These are phyloP conservation scores for Kwoniella dejecticola DNA, from an alignment of 768 basidiomycete genomes.

Conservation along the genomic window DNA sequence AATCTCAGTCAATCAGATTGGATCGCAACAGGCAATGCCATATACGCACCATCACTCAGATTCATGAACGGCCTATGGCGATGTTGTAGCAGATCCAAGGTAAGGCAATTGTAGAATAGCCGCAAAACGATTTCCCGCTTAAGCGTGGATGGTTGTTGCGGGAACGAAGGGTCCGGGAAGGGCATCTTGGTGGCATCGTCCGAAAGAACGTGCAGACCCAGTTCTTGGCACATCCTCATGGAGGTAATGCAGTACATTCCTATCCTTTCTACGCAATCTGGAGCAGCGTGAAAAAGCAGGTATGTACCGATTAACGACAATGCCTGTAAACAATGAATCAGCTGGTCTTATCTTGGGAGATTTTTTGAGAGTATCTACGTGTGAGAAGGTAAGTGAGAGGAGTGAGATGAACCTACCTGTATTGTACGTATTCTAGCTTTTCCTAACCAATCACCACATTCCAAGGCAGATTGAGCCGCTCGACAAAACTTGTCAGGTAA, in stretches of 20 bases:
- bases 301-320: neutral
- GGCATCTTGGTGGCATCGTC: slow-evolving; percentile 7
- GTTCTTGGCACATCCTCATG: slow-evolving; percentile 8
- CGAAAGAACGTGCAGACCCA: neutral
- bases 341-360: neutral
- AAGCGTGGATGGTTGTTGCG: neutral
- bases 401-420: neutral
- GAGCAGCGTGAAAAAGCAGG: slow-evolving; percentile 2
- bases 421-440: slow-evolving; percentile 2
- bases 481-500: neutral
- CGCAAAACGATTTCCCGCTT: slow-evolving; percentile 1
- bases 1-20: too few species aligned
- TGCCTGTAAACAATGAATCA: neutral
- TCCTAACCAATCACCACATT: slow-evolving; percentile 11
- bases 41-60: slow-evolving; percentile 1
- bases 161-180: neutral
- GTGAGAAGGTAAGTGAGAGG: neutral
- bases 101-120: neutral
- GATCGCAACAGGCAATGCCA: too few species aligned
- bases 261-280: slow-evolving; percentile 1
- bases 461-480: neutral
- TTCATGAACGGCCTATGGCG: slow-evolving; percentile 1
- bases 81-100: slow-evolving; percentile 4
- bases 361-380: neutral
- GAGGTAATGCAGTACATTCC: slow-evolving; percentile 1